Percentiles rank a stretch among this genome's conserved stretches.
Conservation (phyloP, 495 filamentous ascomycete species). For the Corynascus novoguineensis region DNA sequence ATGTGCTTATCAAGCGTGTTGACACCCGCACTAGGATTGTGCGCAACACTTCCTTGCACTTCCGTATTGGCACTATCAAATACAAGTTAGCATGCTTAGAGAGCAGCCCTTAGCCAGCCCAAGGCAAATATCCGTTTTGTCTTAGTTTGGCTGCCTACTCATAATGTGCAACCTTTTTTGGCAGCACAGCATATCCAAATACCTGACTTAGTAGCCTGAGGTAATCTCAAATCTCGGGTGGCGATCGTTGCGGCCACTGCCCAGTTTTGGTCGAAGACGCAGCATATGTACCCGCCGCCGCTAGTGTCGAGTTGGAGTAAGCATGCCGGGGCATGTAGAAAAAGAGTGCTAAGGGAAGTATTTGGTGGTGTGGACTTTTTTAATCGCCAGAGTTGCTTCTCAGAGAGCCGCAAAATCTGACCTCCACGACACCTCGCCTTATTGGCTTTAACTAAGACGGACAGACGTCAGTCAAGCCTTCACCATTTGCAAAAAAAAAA, state of each 20-base stretch:
- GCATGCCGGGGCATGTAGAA: conserved; percentile 26
- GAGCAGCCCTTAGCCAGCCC: too few relatives aligned
- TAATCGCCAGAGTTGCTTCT: neutral
- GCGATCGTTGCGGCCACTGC: conserved; percentile 29
- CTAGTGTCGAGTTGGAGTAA: conserved; percentile 35
- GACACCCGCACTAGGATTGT: too few relatives aligned
- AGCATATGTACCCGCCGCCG: conserved; percentile 33
- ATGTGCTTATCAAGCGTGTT: too few relatives aligned
- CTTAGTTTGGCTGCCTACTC: too few relatives aligned
- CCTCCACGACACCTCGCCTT: neutral
- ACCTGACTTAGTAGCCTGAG: too few relatives aligned
- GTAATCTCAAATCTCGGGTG: neutral
- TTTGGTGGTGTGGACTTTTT: conserved; percentile 29
- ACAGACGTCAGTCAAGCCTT: neutral
- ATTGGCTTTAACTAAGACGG: too few relatives aligned
- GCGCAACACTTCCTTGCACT: too few relatives aligned
- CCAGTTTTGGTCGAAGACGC: conserved; percentile 29
- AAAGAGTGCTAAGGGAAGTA: conserved; percentile 37
- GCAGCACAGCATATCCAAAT: too few relatives aligned
- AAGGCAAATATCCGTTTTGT: too few relatives aligned
- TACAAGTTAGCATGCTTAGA: too few relatives aligned
- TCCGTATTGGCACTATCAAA: too few relatives aligned
- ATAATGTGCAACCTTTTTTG: too few relatives aligned
- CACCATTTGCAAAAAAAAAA: neutral
- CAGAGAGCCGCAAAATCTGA: neutral